Evolutionary conservation across 192 early-diverging fungal species (phyloP), one percentile per base, ranked within the genome.

Genomic region (Phlyctochytrium arcticum): DNA sequence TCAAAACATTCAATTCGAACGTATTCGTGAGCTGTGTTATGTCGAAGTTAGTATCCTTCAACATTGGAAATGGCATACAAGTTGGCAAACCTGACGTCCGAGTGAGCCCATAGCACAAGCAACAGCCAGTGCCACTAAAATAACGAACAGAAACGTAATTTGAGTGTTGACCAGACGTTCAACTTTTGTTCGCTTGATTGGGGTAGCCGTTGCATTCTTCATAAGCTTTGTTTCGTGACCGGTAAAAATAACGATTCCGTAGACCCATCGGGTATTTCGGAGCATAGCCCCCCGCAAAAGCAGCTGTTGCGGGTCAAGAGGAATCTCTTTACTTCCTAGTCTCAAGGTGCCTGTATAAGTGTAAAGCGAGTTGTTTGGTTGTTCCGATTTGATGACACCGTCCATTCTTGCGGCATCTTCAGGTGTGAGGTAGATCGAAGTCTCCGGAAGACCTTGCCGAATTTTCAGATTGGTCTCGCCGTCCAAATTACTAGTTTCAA

Each of bases 401-500:
- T 82, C 79, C 49, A 83, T 55, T 9, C 57, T 70, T 4, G 86
- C 78, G 15, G 87, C 83, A 4, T 90, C 85, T 0, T 80, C 74
- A 2, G 94, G 87, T 7, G 86, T 88, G 36, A 91, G 69, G 27
- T 91, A 31, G 39, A 78, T 72, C 1, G 89, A 80, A 3, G 95
- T 98, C 65, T 97, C 91, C 12, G 89, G 85, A 2, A 92, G 63
- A 5, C 88, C 93, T 75, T 98, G 96, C 64, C 94, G 93, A 58
- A 98, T 93, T 71, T 98, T 98, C 44, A 98, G 78, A 72, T 98
- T 98, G 19, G 93, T 95, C 75, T 98, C 96, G 53, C 96, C 96
- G 69, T 98, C 96, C 50, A 98, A 78, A 74, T 97, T 97, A 66
- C 90, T 92, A 62, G 96, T 98, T 74, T 98, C 96, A 57, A 98